Percentiles rank a stretch among this genome's conserved stretches.
Conservation (phyloP, 805 yeast species). For the Yamadazyma phyllophila region DNA sequence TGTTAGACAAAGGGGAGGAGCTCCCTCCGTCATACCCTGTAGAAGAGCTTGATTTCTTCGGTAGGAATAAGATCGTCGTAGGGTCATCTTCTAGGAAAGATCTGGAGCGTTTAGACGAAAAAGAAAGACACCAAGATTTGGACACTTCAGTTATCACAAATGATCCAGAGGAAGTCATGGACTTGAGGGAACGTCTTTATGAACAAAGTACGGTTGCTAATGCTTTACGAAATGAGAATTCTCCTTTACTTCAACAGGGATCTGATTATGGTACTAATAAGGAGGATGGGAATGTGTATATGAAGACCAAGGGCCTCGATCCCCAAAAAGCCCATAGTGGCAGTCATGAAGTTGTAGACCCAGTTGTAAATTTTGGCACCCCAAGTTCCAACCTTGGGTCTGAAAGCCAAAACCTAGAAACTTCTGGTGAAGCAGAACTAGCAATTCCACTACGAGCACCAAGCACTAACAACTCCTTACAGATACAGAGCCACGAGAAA, state of each 20-base stretch:
- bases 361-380: too few relatives aligned
- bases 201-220: constrained; percentile 19
- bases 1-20: constrained; percentile 70
- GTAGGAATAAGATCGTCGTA: constrained; percentile 29
- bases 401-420: too few relatives aligned
- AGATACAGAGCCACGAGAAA: neutral
- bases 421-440: neutral
- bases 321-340: neutral
- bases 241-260: neutral
- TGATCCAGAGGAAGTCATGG: constrained; percentile 37
- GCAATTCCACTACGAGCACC: neutral
- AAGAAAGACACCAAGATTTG: neutral
- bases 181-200: constrained; percentile 30
- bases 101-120: constrained; percentile 14
- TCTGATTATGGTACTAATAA: neutral
- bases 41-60: constrained; percentile 63
- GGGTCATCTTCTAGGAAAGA: constrained; percentile 29
- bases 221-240: neutral
- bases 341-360: too few relatives aligned
- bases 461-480: neutral
- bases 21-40: constrained; percentile 70
- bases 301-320: neutral
- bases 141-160: constrained; percentile 16
- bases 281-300: neutral
- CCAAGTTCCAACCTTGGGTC: too few relatives aligned